phyloP scores from a whole-genome alignment of 2,329 filamentous ascomycete species.

The Sphaceloma murrayae region DNA sequence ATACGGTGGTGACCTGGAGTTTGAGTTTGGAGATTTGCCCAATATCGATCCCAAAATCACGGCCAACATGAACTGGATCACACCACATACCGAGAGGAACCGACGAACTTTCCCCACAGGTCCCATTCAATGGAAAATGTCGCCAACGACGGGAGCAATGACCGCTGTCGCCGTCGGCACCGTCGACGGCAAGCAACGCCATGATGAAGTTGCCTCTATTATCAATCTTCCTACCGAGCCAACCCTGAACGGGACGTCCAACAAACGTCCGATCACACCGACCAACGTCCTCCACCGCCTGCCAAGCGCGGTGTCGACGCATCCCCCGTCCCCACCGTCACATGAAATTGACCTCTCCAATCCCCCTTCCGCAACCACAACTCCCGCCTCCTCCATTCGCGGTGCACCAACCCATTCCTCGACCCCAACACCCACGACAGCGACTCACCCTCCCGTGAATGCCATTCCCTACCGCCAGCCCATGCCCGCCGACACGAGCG shows the following conservation, averaged over 20 bases:
- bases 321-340: slow-evolving; percentile 21
- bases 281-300: slow-evolving; percentile 16
- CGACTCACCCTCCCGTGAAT: slow-evolving; percentile 1
- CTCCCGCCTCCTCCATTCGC: slow-evolving; percentile 10
- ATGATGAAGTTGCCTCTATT: slow-evolving; percentile 33
- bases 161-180: slow-evolving; percentile 38
- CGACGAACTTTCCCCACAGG: slow-evolving; percentile 38
- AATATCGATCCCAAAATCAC: slow-evolving; percentile 52
- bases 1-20: slow-evolving; percentile 82
- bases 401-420: slow-evolving; percentile 9
- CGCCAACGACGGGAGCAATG: slow-evolving; percentile 32
- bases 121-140: slow-evolving; percentile 36
- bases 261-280: slow-evolving; percentile 2
- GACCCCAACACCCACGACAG: slow-evolving; percentile 11
- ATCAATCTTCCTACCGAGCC: slow-evolving; percentile 15
- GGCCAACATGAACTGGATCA: slow-evolving; percentile 35
- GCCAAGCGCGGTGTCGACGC: slow-evolving; percentile 21
- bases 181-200: slow-evolving; percentile 34
- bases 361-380: slow-evolving; percentile 9
- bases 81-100: slow-evolving; percentile 23
- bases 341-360: slow-evolving; percentile 3
- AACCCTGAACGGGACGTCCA: too few species aligned
- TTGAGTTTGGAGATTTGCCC: slow-evolving; percentile 65
- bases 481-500: not conserved
- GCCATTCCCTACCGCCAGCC: slow-evolving; percentile 14